A percentile compares a stretch with the other conserved stretches of the same genome.
Conservation (phyloP, 495 filamentous ascomycete species). For the Penicillium malachiteum region DNA sequence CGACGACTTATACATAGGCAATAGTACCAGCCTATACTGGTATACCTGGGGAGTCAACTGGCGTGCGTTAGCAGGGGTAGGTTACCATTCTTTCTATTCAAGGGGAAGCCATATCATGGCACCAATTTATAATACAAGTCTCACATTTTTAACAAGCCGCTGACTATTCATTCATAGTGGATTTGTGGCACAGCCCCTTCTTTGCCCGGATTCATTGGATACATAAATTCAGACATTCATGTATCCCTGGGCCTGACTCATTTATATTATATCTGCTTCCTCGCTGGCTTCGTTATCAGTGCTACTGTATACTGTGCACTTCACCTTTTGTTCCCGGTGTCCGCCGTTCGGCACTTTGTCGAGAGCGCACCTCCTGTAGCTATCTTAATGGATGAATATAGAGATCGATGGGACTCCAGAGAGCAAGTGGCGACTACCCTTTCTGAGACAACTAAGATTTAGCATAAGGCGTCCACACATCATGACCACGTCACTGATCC, state of each 20-base stretch:
- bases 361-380: constrained; percentile 14
- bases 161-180: constrained; percentile 13
- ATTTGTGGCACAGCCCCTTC: constrained; percentile 24
- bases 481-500: too few relatives aligned
- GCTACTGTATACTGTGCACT: constrained; percentile 18
- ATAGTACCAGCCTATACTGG: constrained; percentile 37
- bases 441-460: too few relatives aligned
- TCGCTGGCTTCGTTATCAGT: constrained; percentile 20
- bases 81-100: background rate
- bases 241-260: constrained; percentile 22
- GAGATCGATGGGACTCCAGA: constrained; percentile 15
- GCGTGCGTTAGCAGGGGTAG: constrained; percentile 38
- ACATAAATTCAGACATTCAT: constrained; percentile 16
- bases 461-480: too few relatives aligned
- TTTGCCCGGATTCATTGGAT: constrained; percentile 25
- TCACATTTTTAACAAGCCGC: too few relatives aligned
- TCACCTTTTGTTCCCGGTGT: constrained; percentile 17
- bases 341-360: constrained; percentile 16
- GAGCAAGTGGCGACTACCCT: constrained; percentile 7
- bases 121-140: too few relatives aligned
- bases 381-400: constrained; percentile 20
- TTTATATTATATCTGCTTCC: constrained; percentile 29
- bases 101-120: background rate
- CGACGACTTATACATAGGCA: constrained; percentile 36
- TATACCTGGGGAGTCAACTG: constrained; percentile 43